Percentiles rank a stretch among this genome's conserved stretches.
phyloP scores from a whole-genome alignment of 176 grass and related monocot genomes.

The bread wheat (Triticum aestivum) region DNA sequence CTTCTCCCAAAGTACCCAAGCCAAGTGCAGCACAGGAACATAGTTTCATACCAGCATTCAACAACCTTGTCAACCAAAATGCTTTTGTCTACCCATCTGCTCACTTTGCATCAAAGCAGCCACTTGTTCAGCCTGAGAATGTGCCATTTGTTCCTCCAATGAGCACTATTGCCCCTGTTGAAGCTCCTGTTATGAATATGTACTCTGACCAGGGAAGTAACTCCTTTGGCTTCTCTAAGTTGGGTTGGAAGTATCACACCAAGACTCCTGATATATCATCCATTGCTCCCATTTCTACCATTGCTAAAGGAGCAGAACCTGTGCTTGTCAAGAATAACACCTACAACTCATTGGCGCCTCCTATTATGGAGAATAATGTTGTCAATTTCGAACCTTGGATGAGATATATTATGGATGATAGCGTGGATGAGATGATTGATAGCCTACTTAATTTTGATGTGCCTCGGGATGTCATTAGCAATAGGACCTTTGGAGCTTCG shows the following conservation, averaged over 20 bases:
- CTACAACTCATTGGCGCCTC: background rate
- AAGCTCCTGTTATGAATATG: constrained; percentile 38
- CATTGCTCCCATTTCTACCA: constrained; percentile 31
- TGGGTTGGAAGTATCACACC: constrained; percentile 51
- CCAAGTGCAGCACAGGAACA: constrained; percentile 34
- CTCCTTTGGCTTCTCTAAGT: constrained; percentile 44
- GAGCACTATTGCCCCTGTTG: constrained; percentile 38
- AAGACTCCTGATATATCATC: constrained; percentile 53
- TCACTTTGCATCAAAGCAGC: constrained; percentile 34
- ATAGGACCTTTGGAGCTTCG: constrained; percentile 80
- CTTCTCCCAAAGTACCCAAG: constrained; percentile 29
- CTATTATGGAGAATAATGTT: constrained; percentile 28
- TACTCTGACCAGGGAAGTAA: constrained; percentile 77
- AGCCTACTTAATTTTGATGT: constrained; percentile 49
- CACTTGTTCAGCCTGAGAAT: constrained; percentile 24
- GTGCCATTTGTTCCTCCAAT: constrained; percentile 23
- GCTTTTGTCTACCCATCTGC: constrained; percentile 32
- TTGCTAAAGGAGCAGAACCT: constrained; percentile 27
- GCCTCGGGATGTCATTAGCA: constrained; percentile 39
- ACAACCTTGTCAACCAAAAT: constrained; percentile 29
- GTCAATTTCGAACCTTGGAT: constrained; percentile 64
- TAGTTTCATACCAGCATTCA: constrained; percentile 23
- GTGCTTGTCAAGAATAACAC: background rate
- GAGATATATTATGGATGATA: constrained; percentile 51
- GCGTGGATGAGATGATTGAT: constrained; percentile 42